Evolutionary conservation across 805 yeast genomes (phyloP).

Genomic region (Schwanniomyces polymorphus): DNA sequence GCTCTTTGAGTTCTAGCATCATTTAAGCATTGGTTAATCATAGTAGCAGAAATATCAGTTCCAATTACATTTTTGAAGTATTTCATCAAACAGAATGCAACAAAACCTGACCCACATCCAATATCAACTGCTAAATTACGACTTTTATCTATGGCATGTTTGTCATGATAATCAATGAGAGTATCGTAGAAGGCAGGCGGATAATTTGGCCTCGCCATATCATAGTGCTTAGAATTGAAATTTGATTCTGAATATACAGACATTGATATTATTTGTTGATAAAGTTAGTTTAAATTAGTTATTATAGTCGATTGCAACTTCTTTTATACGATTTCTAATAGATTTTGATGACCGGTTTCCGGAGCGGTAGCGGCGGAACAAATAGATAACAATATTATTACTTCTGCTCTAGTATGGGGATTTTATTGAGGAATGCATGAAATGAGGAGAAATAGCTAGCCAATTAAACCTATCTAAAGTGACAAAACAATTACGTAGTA

Average conservation of each 20-base stretch:
- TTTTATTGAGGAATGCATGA: neutral
- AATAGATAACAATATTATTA: neutral
- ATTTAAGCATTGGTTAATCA: constrained; percentile 21
- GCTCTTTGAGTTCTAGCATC: constrained; percentile 14
- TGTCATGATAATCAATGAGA: constrained; percentile 14
- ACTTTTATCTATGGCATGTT: neutral
- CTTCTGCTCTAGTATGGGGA: neutral
- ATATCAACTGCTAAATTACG: constrained; percentile 53
- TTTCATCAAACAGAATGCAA: constrained; percentile 51
- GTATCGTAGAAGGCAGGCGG: constrained; percentile 35
- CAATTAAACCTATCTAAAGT: neutral
- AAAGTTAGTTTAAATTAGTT: neutral
- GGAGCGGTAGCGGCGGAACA: constrained; percentile 1
- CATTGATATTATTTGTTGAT: constrained; percentile 37
- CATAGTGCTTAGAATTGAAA: constrained; percentile 56
- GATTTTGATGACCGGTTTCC: neutral
- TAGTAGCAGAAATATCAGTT: constrained; percentile 43
- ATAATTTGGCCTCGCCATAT: constrained; percentile 65
- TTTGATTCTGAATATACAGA: constrained; percentile 56
- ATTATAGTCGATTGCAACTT: neutral
- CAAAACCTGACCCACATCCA: constrained; percentile 84
- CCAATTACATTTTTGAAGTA: constrained; percentile 57
- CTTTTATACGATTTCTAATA: neutral
- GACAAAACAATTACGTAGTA: too few species aligned
- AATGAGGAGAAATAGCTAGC: neutral